A percentile compares a stretch with the other conserved stretches of the same genome.
These are phyloP conservation scores for Neurospora hispaniola DNA, from an alignment of 495 filamentous ascomycete species.

Conservation along the genomic window DNA sequence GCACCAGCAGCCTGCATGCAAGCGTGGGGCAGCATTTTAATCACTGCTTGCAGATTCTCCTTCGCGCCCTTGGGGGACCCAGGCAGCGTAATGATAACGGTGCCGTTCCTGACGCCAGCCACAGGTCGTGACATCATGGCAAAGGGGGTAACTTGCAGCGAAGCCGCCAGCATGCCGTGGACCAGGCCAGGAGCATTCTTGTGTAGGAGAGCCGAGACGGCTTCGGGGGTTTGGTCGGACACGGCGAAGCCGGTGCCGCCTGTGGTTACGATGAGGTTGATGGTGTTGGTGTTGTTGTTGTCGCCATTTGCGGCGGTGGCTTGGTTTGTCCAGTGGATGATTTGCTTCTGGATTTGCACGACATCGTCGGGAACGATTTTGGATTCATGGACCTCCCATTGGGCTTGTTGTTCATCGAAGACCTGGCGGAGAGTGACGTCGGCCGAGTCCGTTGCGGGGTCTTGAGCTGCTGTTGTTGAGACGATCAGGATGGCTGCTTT, in stretches of 20 bases:
- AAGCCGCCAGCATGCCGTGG: slow-evolving; percentile 87
- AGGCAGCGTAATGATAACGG: slow-evolving; percentile 82
- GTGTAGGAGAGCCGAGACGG: slow-evolving; percentile 69
- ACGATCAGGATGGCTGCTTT: slow-evolving; percentile 73
- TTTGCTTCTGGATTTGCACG: slow-evolving; percentile 58
- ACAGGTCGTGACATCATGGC: slow-evolving; percentile 96
- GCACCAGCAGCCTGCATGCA: slow-evolving; percentile 79
- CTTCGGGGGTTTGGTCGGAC: slow-evolving; percentile 86
- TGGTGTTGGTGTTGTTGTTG: slow-evolving; percentile 27
- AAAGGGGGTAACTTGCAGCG: slow-evolving; percentile 80
- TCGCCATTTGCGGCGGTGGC: slow-evolving; percentile 11
- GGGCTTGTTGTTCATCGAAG: slow-evolving; percentile 47
- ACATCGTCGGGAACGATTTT: slow-evolving; percentile 76
- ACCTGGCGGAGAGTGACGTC: slow-evolving; percentile 52
- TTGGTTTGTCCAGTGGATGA: slow-evolving; percentile 60
- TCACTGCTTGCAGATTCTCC: slow-evolving; percentile 86
- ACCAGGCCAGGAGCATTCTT: slow-evolving; percentile 83
- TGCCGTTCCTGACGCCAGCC: slow-evolving; percentile 74
- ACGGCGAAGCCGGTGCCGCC: slow-evolving; percentile 91
- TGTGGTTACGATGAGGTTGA: slow-evolving; percentile 75
- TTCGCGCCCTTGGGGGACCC: slow-evolving; percentile 94
- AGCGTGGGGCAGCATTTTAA: slow-evolving; percentile 86
- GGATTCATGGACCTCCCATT: slow-evolving; percentile 58
- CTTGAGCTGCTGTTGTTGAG: slow-evolving; percentile 81
- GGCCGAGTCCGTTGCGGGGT: slow-evolving; percentile 70